Evolutionary conservation across 1,139 yeast species (phyloP).

Genomic region (Insectozyma bohioensis): DNA sequence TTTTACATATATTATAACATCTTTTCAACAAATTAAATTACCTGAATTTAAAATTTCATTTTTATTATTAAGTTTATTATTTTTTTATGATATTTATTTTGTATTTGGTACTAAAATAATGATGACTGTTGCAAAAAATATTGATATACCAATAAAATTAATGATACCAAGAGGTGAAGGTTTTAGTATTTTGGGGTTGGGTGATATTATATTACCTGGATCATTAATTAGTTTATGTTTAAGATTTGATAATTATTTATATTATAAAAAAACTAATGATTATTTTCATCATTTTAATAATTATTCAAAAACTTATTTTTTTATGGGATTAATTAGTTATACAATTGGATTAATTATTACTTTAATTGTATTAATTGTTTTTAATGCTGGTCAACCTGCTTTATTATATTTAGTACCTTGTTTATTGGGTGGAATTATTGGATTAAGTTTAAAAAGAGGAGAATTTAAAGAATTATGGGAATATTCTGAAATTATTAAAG

Average conservation of each 20-base stretch:
- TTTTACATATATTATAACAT: slow-evolving; percentile 33
- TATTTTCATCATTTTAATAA: slow-evolving; percentile 40
- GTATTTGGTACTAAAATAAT: slow-evolving; percentile 64
- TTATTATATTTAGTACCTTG: slow-evolving; percentile 60
- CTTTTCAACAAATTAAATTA: slow-evolving; percentile 29
- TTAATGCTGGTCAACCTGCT: slow-evolving; percentile 63
- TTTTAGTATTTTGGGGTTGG: slow-evolving; percentile 47
- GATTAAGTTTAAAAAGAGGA: slow-evolving; percentile 20
- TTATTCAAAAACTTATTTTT: slow-evolving; percentile 48
- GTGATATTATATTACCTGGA: slow-evolving; percentile 64
- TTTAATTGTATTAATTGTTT: slow-evolving; percentile 35
- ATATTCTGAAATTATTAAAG: slow-evolving; percentile 20
- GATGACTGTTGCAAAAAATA: slow-evolving; percentile 58
- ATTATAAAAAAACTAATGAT: slow-evolving; percentile 22
- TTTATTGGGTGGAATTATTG: slow-evolving; percentile 9
- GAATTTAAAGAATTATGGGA: slow-evolving; percentile 43
- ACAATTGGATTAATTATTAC: slow-evolving; percentile 45
- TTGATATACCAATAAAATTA: slow-evolving; percentile 60
- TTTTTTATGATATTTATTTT: slow-evolving; percentile 64
- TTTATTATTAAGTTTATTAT: slow-evolving; percentile 47
- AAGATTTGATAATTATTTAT: slow-evolving; percentile 46
- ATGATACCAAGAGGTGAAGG: slow-evolving; percentile 37
- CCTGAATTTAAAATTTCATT: slow-evolving; percentile 46
- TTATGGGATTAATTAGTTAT: slow-evolving; percentile 43
- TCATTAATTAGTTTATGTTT: slow-evolving; percentile 48